Percentiles rank a stretch among this genome's conserved stretches.
Evolutionary conservation across 2,329 filamentous ascomycete species (phyloP).

Genomic region (Teratosphaeria viscida): DNA sequence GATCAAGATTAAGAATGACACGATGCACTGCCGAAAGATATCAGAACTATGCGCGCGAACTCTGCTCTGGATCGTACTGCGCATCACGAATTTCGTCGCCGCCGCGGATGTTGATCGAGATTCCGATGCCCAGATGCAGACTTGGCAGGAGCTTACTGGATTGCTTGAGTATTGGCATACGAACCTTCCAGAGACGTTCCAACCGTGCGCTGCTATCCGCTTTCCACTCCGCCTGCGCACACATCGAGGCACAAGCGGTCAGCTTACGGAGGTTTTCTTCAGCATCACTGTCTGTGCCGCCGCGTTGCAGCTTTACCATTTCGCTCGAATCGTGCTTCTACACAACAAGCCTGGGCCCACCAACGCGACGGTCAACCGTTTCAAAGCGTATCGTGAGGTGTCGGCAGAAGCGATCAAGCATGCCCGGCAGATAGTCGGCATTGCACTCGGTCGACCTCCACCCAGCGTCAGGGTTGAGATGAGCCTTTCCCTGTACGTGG

Average conservation of each 20-base stretch:
- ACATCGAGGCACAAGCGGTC: slow-evolving; percentile 1
- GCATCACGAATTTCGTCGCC: slow-evolving; percentile 54
- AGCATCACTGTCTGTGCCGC: slow-evolving; percentile 52
- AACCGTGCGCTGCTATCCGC: slow-evolving; percentile 39
- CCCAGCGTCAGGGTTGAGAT: slow-evolving; percentile 48
- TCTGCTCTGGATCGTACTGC: slow-evolving; percentile 54
- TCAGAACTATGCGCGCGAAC: slow-evolving; percentile 47
- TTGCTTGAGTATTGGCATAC: slow-evolving; percentile 51
- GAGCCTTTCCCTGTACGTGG: slow-evolving; percentile 49
- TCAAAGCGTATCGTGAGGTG: slow-evolving; percentile 45
- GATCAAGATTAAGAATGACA: slow-evolving; percentile 44
- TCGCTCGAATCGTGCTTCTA: slow-evolving; percentile 50
- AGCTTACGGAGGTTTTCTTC: slow-evolving; percentile 50
- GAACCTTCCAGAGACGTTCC: slow-evolving; percentile 50
- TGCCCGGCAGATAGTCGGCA: slow-evolving; percentile 51
- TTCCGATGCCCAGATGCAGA: slow-evolving; percentile 14
- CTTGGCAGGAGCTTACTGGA: slow-evolving; percentile 44
- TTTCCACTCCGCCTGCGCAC: slow-evolving; percentile 9
- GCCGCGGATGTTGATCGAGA: slow-evolving; percentile 33
- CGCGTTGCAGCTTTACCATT: slow-evolving; percentile 56
- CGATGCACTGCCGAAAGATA: slow-evolving; percentile 14
- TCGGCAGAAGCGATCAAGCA: slow-evolving; percentile 45
- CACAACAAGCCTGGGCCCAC: slow-evolving; percentile 49
- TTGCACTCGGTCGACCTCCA: slow-evolving; percentile 46
- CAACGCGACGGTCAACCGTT: slow-evolving; percentile 39